Conservation (phyloP, 2,329 filamentous ascomycete genomes). For the Thelonectria discophora region DNA sequence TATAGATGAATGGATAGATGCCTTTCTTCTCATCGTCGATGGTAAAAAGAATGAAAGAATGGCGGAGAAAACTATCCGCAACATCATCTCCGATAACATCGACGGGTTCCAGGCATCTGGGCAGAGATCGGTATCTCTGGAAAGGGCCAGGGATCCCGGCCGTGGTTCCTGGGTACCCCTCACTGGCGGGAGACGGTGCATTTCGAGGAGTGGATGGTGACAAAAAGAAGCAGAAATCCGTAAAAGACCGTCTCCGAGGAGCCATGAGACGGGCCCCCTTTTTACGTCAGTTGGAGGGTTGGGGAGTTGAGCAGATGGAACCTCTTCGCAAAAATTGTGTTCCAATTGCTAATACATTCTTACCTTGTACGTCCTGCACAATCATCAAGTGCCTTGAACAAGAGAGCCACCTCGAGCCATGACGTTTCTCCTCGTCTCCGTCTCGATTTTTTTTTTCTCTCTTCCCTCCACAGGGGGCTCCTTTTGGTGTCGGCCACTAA, state of each 20-base stretch:
- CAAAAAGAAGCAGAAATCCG: conserved; percentile 23
- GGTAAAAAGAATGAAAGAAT: not conserved
- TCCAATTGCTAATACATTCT: conserved; percentile 29
- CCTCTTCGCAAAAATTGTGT: conserved; percentile 13
- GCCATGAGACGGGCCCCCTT: conserved; percentile 8
- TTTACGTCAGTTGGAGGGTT: not conserved
- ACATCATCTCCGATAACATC: conserved; percentile 16
- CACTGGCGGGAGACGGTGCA: conserved; percentile 34
- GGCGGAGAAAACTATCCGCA: conserved; percentile 9
- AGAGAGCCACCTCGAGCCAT: conserved; percentile 33
- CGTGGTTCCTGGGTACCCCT: conserved; percentile 43
- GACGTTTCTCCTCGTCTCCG: conserved; percentile 17
- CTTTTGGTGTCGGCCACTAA: conserved; percentile 34
- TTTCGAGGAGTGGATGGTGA: conserved; percentile 39
- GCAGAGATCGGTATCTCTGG: conserved; percentile 39
- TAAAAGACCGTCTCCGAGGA: not conserved
- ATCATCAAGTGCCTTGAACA: conserved; percentile 21
- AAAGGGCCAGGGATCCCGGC: conserved; percentile 40
- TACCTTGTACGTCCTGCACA: no score
- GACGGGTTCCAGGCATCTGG: conserved; percentile 15
- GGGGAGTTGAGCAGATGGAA: conserved; percentile 8
- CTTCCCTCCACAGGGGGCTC: conserved; percentile 26
- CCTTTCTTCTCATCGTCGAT: not conserved
- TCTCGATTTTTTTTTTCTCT: conserved; percentile 31
- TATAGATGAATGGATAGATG: no score